A percentile compares a stretch with the other conserved stretches of the same genome.
phyloP scores from a whole-genome alignment of 202 grass and related monocot genomes.

The Panicum hallii region DNA sequence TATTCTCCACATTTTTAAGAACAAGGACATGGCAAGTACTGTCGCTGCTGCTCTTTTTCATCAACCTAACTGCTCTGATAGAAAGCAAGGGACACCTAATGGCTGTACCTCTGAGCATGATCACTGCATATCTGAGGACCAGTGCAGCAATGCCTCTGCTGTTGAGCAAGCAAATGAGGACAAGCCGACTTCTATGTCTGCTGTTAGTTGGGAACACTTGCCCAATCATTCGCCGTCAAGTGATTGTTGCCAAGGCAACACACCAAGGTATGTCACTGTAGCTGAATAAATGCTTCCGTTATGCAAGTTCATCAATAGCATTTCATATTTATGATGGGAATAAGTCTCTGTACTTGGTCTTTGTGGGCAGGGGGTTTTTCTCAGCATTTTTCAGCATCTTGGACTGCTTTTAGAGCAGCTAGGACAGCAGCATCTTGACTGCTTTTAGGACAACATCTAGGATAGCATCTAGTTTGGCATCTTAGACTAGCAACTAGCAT shows the following conservation, averaged over 20 bases:
- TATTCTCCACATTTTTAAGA: constrained; percentile 98
- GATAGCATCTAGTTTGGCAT: too few species aligned
- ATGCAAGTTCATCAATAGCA: neutral
- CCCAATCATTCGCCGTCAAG: constrained; percentile 43
- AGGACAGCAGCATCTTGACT: too few species aligned
- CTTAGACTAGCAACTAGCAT: too few species aligned
- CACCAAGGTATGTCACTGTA: constrained; percentile 69
- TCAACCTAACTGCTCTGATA: constrained; percentile 64
- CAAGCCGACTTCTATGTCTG: constrained; percentile 43
- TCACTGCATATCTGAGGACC: constrained; percentile 41
- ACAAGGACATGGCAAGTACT: constrained; percentile 88
- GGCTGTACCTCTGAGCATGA: constrained; percentile 55
- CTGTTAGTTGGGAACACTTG: constrained; percentile 40
- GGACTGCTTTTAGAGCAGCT: too few species aligned
- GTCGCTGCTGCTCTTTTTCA: constrained; percentile 91
- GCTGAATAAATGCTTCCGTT: constrained; percentile 37
- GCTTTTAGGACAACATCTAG: too few species aligned
- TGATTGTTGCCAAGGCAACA: constrained; percentile 63
- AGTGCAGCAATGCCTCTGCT: constrained; percentile 32
- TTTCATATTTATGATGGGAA: constrained; percentile 21
- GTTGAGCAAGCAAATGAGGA: constrained; percentile 46
- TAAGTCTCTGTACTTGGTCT: too few species aligned
- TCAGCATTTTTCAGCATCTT: too few species aligned
- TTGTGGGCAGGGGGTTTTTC: too few species aligned
- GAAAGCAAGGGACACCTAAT: constrained; percentile 58